Percentiles rank a stretch among this genome's conserved stretches.
Conservation (phyloP, 1,284 basidiomycete species). For the Tylopilus orsonianus region DNA sequence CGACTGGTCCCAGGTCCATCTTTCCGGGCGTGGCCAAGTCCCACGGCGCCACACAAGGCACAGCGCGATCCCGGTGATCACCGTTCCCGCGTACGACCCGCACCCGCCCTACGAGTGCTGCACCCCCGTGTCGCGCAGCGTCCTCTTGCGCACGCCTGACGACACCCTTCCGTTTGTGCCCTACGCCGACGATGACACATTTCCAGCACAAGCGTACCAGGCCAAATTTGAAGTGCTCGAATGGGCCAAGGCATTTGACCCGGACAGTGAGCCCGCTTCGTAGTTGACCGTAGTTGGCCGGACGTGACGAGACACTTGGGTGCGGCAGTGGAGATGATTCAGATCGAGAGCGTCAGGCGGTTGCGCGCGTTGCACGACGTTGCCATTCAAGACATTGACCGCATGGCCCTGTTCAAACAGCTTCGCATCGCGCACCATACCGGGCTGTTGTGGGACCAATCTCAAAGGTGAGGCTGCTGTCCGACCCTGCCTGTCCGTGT, state of each 20-base stretch:
- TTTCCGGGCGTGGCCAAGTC: too few relatives aligned
- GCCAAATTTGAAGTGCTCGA: slow-evolving; percentile 40
- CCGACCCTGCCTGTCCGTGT: too few relatives aligned
- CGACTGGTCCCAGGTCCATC: too few relatives aligned
- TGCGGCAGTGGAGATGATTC: slow-evolving; percentile 45
- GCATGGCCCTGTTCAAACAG: slow-evolving; percentile 31
- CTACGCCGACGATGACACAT: slow-evolving; percentile 51
- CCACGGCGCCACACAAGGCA: too few relatives aligned
- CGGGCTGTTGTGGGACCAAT: slow-evolving; percentile 33
- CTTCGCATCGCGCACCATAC: slow-evolving; percentile 14
- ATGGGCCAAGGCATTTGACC: slow-evolving; percentile 48
- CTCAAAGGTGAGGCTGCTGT: slow-evolving; percentile 36
- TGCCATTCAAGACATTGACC: slow-evolving; percentile 34
- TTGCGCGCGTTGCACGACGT: slow-evolving; percentile 36
- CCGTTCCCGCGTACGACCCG: slow-evolving; percentile 23
- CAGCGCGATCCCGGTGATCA: slow-evolving; percentile 14
- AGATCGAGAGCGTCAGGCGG: slow-evolving; percentile 44
- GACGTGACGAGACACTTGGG: too few relatives aligned
- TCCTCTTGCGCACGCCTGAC: slow-evolving; percentile 40
- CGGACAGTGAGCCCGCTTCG: slow-evolving; percentile 57
- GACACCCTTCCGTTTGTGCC: slow-evolving; percentile 49
- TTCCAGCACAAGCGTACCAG: slow-evolving; percentile 38
- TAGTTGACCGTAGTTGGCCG: too few relatives aligned
- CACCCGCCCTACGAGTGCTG: slow-evolving; percentile 51
- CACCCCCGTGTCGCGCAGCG: slow-evolving; percentile 44